phyloP scores from a whole-genome alignment of 2,329 filamentous ascomycete genomes.

The Aspergillus udagawae region DNA sequence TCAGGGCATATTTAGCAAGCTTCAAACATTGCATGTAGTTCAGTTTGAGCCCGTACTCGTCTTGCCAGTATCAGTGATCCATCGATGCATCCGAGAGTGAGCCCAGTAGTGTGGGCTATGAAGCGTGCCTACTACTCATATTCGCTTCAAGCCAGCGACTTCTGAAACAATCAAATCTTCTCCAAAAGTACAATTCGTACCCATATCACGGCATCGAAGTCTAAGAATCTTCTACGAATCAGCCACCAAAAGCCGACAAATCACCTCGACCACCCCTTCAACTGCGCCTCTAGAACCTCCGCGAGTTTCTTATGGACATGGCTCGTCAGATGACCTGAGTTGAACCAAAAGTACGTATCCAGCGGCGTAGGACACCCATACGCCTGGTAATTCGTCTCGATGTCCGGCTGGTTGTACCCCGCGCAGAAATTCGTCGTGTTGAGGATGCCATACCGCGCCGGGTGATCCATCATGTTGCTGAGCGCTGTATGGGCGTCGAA shows the following conservation, averaged over 20 bases:
- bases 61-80: not conserved
- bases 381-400: constrained; percentile 38
- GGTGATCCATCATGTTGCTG: constrained; percentile 41
- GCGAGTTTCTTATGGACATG: constrained; percentile 40
- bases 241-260: not conserved
- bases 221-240: not conserved
- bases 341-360: constrained; percentile 47
- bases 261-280: constrained; percentile 10
- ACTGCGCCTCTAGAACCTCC: constrained; percentile 12
- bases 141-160: not conserved
- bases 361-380: constrained; percentile 45
- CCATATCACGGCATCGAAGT: too few species aligned
- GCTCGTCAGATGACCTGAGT: constrained; percentile 46
- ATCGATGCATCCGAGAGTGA: not conserved
- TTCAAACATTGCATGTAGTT: not conserved
- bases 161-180: not conserved
- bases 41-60: not conserved
- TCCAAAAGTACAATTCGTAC: too few species aligned
- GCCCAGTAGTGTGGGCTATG: not conserved
- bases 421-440: constrained; percentile 46
- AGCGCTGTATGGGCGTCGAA: constrained; percentile 45
- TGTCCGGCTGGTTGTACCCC: constrained; percentile 45
- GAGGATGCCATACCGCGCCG: constrained; percentile 40
- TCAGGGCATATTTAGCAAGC: too few species aligned
- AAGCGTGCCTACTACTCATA: not conserved